These are phyloP conservation scores for Talaromyces nanjingensis DNA, from an alignment of 495 filamentous ascomycete genomes.

Conservation along the genomic window DNA sequence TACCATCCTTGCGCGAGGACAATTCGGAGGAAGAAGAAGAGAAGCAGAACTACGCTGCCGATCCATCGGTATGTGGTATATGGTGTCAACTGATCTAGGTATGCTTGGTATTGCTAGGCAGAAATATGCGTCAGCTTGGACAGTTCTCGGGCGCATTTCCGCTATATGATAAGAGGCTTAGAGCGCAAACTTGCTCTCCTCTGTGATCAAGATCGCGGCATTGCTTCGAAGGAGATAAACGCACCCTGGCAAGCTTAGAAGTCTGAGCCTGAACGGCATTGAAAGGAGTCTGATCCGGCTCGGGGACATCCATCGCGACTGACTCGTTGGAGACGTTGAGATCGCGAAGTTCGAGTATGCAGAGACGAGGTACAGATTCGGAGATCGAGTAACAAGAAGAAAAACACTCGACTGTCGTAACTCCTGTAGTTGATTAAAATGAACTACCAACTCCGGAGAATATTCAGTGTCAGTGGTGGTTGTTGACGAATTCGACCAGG, in stretches of 20 bases:
- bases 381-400: not conserved
- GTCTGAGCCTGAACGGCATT: conserved; percentile 80
- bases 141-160: not conserved
- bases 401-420: not conserved
- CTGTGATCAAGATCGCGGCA: not conserved
- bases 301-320: conserved; percentile 64
- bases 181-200: not conserved
- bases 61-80: conserved; percentile 84
- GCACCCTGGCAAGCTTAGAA: conserved; percentile 59
- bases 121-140: conserved; percentile 7
- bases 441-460: not conserved
- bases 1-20: conserved; percentile 95
- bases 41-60: conserved; percentile 63
- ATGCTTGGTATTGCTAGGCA: conserved; percentile 83
- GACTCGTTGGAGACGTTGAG: not conserved
- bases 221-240: conserved; percentile 14
- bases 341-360: not conserved
- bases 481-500: not conserved
- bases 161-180: not conserved
- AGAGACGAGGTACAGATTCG: not conserved
- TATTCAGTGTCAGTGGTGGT: not conserved
- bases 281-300: conserved; percentile 78
- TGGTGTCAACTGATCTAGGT: conserved; percentile 86
- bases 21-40: conserved; percentile 82
- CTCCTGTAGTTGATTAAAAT: not conserved